Percentiles rank a stretch among this genome's conserved stretches.
phyloP scores from a whole-genome alignment of 2,329 filamentous ascomycete genomes.

The Penicillium paneum region DNA sequence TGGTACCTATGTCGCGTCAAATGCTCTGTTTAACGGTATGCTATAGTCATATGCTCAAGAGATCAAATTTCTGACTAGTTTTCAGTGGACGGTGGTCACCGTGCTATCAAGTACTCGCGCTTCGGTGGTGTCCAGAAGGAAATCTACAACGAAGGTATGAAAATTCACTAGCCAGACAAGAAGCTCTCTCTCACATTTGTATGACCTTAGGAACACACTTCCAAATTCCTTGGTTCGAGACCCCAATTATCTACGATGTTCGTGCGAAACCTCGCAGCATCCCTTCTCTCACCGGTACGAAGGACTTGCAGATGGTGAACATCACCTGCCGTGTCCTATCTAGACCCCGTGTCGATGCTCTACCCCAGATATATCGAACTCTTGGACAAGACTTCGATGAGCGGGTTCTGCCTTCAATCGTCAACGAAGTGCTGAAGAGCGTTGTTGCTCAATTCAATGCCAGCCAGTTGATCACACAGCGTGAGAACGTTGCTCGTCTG shows the following conservation, averaged over 20 bases:
- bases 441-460: constrained; percentile 99
- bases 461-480: constrained; percentile 95
- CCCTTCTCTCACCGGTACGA: constrained; percentile 93
- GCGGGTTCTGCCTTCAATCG: constrained; percentile 91
- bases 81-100: constrained; percentile 90
- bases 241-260: constrained; percentile 93
- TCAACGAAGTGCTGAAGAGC: constrained; percentile 98
- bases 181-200: constrained; percentile 8
- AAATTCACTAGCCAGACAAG: neutral
- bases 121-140: constrained; percentile 90
- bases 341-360: constrained; percentile 76
- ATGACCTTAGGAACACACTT: constrained; percentile 73
- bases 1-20: constrained; percentile 45
- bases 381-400: constrained; percentile 96
- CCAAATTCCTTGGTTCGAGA: constrained; percentile 94
- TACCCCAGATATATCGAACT: constrained; percentile 96
- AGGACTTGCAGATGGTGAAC: constrained; percentile 99
- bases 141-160: constrained; percentile 86
- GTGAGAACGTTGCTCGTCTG: constrained; percentile 89
- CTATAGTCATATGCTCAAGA: neutral
- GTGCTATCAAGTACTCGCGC: constrained; percentile 97
- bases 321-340: constrained; percentile 99
- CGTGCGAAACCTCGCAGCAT: constrained; percentile 96
- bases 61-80: constrained; percentile 14
- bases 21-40: constrained; percentile 67